phyloP scores from a whole-genome alignment of 352 stramenopile species.

The Phytophthora constricta region DNA sequence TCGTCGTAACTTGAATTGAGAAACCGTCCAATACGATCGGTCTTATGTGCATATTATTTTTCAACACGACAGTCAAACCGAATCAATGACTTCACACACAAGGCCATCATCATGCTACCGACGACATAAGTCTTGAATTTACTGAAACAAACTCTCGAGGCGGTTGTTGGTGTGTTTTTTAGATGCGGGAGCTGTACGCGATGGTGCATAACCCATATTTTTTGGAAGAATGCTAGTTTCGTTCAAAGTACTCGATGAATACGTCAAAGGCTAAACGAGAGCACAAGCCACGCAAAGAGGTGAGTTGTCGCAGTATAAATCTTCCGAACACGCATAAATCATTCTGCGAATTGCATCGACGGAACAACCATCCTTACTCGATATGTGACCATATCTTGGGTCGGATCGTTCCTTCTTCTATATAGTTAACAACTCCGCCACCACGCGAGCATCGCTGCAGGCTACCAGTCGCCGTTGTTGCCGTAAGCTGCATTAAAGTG shows the following conservation, averaged over 20 bases:
- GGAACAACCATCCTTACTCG: neutral
- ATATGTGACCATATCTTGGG: slow-evolving; percentile 21
- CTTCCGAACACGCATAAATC: slow-evolving; percentile 1
- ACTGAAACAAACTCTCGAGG: slow-evolving; percentile 33
- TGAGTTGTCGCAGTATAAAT: too few relatives aligned
- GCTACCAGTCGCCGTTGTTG: too few relatives aligned
- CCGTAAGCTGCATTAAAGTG: too few relatives aligned
- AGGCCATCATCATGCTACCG: slow-evolving; percentile 1
- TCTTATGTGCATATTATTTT: slow-evolving; percentile 1
- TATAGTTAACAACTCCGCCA: too few relatives aligned
- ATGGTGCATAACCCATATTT: slow-evolving; percentile 13
- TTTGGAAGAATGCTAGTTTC: neutral
- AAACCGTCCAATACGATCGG: neutral
- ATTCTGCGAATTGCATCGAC: slow-evolving; percentile 28
- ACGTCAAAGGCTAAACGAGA: neutral
- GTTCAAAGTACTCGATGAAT: neutral
- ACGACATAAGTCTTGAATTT: slow-evolving; percentile 26
- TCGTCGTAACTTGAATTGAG: slow-evolving; percentile 24
- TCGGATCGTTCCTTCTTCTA: slow-evolving; percentile 1
- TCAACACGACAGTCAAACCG: slow-evolving; percentile 1
- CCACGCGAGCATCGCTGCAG: too few relatives aligned
- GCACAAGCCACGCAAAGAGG: neutral
- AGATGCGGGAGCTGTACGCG: slow-evolving; percentile 28
- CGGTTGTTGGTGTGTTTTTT: slow-evolving; percentile 39
- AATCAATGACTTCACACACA: slow-evolving; percentile 15